Percentiles rank a stretch among this genome's conserved stretches.
These are phyloP conservation scores for Tricholoma matsutake DNA, from an alignment of 768 basidiomycete genomes.

Conservation along the genomic window DNA sequence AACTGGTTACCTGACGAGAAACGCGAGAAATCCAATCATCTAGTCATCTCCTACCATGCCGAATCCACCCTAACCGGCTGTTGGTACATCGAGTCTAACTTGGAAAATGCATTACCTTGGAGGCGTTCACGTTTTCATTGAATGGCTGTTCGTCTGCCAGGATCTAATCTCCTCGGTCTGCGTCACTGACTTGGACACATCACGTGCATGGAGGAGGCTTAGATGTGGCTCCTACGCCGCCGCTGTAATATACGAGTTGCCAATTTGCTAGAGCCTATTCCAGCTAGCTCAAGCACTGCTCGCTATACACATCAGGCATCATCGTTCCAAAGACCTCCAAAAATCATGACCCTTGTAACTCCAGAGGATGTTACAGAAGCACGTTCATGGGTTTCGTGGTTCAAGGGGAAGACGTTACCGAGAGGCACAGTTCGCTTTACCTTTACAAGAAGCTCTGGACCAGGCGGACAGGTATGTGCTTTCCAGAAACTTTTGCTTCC, in stretches of 20 bases:
- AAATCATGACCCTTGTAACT: slow-evolving; percentile 30
- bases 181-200: neutral
- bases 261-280: neutral
- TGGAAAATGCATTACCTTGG: no score
- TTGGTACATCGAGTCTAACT: no score
- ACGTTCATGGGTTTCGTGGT: slow-evolving; percentile 50
- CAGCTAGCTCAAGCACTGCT: neutral
- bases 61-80: no score
- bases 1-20: no score
- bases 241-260: neutral
- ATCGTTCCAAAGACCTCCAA: slow-evolving; percentile 42
- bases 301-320: neutral
- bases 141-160: no score
- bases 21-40: no score
- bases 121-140: no score
- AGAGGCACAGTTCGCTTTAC: slow-evolving; percentile 55
- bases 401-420: slow-evolving; percentile 45
- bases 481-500: neutral
- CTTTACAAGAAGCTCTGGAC: slow-evolving; percentile 80
- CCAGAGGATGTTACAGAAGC: slow-evolving; percentile 46
- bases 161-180: no score
- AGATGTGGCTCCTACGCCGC: neutral
- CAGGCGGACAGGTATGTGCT: slow-evolving; percentile 70
- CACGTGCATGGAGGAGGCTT: neutral
- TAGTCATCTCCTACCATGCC: no score